phyloP scores from a whole-genome alignment of 1,284 basidiomycete species.

The Ustilago tritici region DNA sequence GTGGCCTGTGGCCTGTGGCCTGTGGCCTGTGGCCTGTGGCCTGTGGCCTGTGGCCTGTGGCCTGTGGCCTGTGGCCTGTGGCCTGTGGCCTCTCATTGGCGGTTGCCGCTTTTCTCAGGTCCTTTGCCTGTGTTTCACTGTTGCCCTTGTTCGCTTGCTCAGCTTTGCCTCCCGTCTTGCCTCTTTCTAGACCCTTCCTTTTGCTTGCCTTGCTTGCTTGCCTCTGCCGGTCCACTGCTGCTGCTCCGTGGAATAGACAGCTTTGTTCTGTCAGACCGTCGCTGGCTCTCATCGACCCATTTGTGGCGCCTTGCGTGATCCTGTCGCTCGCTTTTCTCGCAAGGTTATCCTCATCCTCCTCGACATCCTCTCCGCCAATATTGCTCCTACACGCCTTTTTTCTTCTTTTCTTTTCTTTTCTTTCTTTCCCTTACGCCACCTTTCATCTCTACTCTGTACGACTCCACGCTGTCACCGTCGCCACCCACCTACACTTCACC shows the following conservation, averaged over 20 bases:
- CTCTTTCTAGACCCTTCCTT: too few species aligned
- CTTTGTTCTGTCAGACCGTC: conserved; percentile 4
- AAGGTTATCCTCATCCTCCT: neutral
- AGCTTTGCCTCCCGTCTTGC: too few species aligned
- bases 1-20: too few species aligned
- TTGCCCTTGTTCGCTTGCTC: too few species aligned
- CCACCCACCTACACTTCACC: too few species aligned
- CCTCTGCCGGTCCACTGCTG: neutral
- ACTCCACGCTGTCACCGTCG: too few species aligned
- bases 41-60: too few species aligned
- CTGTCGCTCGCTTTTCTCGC: neutral
- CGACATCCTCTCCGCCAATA: neutral
- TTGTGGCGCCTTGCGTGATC: neutral
- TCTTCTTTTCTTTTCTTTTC: neutral
- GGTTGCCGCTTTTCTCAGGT: neutral
- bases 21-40: too few species aligned
- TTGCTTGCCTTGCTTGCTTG: neutral
- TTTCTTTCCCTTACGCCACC: too few species aligned
- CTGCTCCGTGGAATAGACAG: neutral
- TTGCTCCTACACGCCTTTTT: neutral
- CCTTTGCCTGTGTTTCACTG: neutral
- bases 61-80: too few species aligned
- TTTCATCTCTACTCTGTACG: too few species aligned
- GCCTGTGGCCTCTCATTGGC: too few species aligned
- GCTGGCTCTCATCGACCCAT: neutral